These are phyloP conservation scores for Lactarius sp. DNA, from an alignment of 768 basidiomycete genomes.

Conservation along the genomic window DNA sequence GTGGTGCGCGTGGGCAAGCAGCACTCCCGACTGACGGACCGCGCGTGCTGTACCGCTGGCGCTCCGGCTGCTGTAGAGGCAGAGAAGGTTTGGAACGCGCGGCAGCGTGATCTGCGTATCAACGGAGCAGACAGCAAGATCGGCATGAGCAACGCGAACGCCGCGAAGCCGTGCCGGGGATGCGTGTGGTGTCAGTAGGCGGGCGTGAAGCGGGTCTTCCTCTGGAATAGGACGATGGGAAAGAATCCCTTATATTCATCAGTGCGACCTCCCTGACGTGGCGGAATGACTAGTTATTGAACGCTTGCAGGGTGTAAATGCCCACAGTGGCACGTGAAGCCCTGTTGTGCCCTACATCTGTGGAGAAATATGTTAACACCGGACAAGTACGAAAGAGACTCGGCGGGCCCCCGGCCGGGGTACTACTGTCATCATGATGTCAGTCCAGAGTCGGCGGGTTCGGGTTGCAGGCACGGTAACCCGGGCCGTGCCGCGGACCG, in stretches of 20 bases:
- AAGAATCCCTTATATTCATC: neutral
- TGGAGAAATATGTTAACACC: too few species aligned
- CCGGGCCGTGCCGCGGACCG: too few species aligned
- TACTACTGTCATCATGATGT: too few species aligned
- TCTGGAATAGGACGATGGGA: conserved; percentile 40
- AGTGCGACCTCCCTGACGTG: too few species aligned
- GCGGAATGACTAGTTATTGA: too few species aligned
- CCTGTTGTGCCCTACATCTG: too few species aligned
- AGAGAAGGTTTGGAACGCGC: conserved; percentile 33
- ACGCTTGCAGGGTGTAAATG: too few species aligned
- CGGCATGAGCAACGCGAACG: conserved; percentile 44
- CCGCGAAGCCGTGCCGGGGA: conserved; percentile 44
- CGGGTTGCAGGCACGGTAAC: too few species aligned
- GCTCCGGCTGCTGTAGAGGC: conserved; percentile 15
- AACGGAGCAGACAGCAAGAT: conserved; percentile 50
- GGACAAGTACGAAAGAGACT: too few species aligned
- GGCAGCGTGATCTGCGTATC: conserved; percentile 38
- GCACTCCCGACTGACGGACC: neutral
- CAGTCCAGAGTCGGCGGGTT: too few species aligned
- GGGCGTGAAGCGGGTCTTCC: conserved; percentile 51
- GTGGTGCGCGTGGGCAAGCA: neutral
- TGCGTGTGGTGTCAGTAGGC: conserved; percentile 52
- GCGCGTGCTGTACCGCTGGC: neutral
- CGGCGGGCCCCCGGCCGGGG: too few species aligned
- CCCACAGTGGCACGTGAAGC: too few species aligned